Evolutionary conservation across 257 asterid genomes (phyloP), one percentile per base, ranked within the genome.

Genomic region (Pogostemon cablin): DNA sequence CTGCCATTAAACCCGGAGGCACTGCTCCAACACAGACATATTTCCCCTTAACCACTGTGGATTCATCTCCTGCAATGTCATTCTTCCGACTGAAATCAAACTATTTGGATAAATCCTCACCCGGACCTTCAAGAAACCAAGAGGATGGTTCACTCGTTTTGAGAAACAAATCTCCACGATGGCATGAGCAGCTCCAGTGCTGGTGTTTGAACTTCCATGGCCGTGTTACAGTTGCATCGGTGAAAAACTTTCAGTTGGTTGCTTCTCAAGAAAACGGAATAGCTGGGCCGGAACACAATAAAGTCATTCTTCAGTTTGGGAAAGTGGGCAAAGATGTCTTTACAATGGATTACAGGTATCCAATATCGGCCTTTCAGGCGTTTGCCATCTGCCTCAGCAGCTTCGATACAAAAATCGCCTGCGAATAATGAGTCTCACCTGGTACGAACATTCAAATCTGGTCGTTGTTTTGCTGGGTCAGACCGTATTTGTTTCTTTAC

Each of bases 201-300:
- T 93, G 98, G 98, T 93, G 98, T 56, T 63, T 93, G 86, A 93
- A 93, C 80, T 93, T 93, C 74, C 96, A 90, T 32, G 96, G 97
- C 1, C 92, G 98, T 4, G 97, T 93, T 0, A 93, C 97, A 0
- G 96, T 90, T 9, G 98, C 98, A 8, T 93, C 98, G 0, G 96
- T 93, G 49, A 93, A 93, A 72, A 93, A 93, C 78, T 93, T 90
- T 70, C 98, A 93, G 88, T 72, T 93, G 75, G 98, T 90, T 32
- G 97, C 96, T 72, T 88, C 93, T 8, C 86, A 95, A 0, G 95
- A 84, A 80, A 79, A 80, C n/a, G 86, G 84, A 0, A 61, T 6
- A 37, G 78, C 80, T 12, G 97, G 95, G 52, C 87, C 91, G 12
- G 96, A 88, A 68, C 84, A 89, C 3, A 95, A 93, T 72, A 84